Conservation (phyloP, 179 eudicot genomes). For the Drosera spatulata region DNA sequence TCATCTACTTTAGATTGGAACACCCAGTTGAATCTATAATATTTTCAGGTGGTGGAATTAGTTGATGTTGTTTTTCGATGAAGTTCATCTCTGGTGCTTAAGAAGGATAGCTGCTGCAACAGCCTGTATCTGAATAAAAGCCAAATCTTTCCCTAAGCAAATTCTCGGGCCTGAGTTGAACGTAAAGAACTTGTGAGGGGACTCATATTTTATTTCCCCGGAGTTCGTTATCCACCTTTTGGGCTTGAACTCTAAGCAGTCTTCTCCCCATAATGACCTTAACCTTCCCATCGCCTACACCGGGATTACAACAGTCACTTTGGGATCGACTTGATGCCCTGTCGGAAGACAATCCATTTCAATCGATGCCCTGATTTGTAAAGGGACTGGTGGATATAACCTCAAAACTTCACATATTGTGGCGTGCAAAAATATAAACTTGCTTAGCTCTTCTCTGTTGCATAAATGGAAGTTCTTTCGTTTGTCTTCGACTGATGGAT, state of each 20-base stretch:
- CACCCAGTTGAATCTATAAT: no score
- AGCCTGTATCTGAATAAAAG: no score
- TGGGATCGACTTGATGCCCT: slow-evolving; percentile 26
- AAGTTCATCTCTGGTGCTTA: no score
- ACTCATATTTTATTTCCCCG: slow-evolving; percentile 25
- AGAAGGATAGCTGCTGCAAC: no score
- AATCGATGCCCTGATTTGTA: slow-evolving; percentile 21
- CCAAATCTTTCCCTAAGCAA: no score
- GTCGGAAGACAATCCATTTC: slow-evolving; percentile 28
- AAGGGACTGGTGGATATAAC: slow-evolving; percentile 35
- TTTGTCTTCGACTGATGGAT: slow-evolving; percentile 13
- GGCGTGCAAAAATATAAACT: slow-evolving; percentile 36
- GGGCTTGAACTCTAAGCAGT: slow-evolving; percentile 47
- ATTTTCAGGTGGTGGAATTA: no score
- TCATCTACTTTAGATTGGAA: no score
- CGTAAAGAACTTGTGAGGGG: no score
- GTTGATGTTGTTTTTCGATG: no score
- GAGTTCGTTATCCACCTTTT: slow-evolving; percentile 41
- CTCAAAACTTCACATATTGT: slow-evolving; percentile 30
- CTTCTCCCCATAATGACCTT: not conserved
- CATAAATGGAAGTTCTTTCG: slow-evolving; percentile 6
- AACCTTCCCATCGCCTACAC: slow-evolving; percentile 7
- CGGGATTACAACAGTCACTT: slow-evolving; percentile 15
- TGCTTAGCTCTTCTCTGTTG: slow-evolving; percentile 7
- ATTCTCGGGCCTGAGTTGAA: no score